Base-by-base conservation (phyloP, 2,329 filamentous ascomycete species). In the Penicillium palitans region DNA sequence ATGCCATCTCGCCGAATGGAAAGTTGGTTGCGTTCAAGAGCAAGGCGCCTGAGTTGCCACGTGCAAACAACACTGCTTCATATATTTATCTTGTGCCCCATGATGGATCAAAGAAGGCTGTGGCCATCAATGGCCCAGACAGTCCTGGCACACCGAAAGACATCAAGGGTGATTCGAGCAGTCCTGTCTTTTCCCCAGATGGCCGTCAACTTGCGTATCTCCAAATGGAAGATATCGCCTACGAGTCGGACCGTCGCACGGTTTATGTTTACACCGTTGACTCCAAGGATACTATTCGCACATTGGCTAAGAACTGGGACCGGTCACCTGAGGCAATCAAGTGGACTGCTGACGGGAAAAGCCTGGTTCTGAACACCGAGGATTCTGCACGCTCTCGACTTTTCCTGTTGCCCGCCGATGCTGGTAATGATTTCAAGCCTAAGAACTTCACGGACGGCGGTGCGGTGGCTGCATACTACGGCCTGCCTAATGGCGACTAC, bases 81-180 rank as follows among this genome's bases (percentile, higher is more conserved):
- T 90, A 95, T 68, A 83, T 96, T 33, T 96, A 95, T 74, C 85
- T 88, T 47, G 83, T 90, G 4, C 83, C 87, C 0, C 78, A 92
- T 33, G 78, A 80, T 50, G 84, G 81, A 4, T 92, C 89, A 69
- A 74, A 80, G 6, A 81, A 86, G 52, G 64, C 74, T 3, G 45
- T 67, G 21, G 74, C 54, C 70, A 81, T 70, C 73, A 86, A 61
- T 78, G 81, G 25, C 58, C 72, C 53, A 6, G 65, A 70, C 29
- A 70, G 69, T 29, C 55, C 67, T 9, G 67, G 63, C 8, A 74
- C 73, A 5, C 72, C 85, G 81, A 4, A 81, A 79, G 68, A 77
- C 83, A 53, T 79, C 84, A 55, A 80, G 81, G 70, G 88, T 84
- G 24, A 83, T 80, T 57, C 77, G 77, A 69, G 72, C 90, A 69